Evolutionary conservation across 129 eudicot species (phyloP).

Genomic region (Lactuca saligna): DNA sequence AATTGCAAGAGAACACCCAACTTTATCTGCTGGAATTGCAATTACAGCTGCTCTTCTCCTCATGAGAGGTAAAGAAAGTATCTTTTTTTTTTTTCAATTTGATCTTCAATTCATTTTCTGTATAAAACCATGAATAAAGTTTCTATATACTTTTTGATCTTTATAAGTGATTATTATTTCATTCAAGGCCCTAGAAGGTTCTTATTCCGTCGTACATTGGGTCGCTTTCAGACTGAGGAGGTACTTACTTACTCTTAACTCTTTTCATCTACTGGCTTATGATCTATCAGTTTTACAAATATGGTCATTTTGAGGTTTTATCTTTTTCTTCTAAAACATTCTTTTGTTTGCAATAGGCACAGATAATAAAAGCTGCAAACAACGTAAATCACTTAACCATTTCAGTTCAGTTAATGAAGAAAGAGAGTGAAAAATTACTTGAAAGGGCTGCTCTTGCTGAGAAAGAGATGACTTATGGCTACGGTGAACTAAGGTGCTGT

Average conservation of each 20-base stretch:
- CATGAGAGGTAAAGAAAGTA: conserved; percentile 52
- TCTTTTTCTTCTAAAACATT: conserved; percentile 5
- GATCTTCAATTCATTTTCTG: conserved; percentile 11
- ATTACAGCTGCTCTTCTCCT: conserved; percentile 59
- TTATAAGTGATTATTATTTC: conserved; percentile 5
- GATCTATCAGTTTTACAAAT: conserved; percentile 3
- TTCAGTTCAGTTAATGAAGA: conserved; percentile 85
- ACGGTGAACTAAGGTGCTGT: conserved; percentile 55
- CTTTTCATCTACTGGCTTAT: conserved; percentile 14
- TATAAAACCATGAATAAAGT: conserved; percentile 3
- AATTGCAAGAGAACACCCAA: conserved; percentile 62
- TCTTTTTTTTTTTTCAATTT: background rate
- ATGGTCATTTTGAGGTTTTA: background rate
- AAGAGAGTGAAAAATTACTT: conserved; percentile 77
- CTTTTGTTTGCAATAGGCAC: conserved; percentile 53
- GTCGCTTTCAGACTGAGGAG: conserved; percentile 90
- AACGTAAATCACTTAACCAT: conserved; percentile 57
- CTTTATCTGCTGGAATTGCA: conserved; percentile 61
- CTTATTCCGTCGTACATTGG: conserved; percentile 74
- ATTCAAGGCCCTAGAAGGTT: conserved; percentile 83
- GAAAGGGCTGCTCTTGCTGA: conserved; percentile 90
- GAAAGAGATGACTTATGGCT: conserved; percentile 73
- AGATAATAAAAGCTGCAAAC: conserved; percentile 65
- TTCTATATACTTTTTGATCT: background rate
- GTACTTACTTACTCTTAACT: conserved; percentile 40